phyloP scores from a whole-genome alignment of 805 yeast genomes.

The Candida sanyiensis region DNA sequence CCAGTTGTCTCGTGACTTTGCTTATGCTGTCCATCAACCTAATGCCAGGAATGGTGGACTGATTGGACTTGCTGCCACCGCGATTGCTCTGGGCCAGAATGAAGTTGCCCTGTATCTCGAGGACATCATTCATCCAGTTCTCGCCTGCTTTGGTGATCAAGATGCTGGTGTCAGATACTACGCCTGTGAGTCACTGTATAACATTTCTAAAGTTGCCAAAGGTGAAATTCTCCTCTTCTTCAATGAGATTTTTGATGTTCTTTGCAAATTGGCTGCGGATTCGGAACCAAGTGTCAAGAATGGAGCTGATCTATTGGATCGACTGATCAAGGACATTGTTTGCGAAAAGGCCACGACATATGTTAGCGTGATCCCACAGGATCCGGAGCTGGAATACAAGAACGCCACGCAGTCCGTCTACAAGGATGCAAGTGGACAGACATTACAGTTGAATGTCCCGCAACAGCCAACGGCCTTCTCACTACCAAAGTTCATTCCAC shows the following conservation, averaged over 20 bases:
- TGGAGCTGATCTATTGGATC: constrained; percentile 89
- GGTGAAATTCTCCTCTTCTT: constrained; percentile 89
- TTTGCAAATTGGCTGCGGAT: constrained; percentile 86
- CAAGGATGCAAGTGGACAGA: constrained; percentile 52
- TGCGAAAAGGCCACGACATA: constrained; percentile 90
- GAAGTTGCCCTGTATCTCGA: constrained; percentile 81
- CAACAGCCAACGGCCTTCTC: constrained; percentile 73
- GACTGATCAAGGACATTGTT: constrained; percentile 88
- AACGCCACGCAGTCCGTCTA: constrained; percentile 37
- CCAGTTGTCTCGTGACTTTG: constrained; percentile 71
- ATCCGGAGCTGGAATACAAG: constrained; percentile 34
- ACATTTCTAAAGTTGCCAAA: constrained; percentile 92
- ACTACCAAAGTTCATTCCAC: constrained; percentile 80
- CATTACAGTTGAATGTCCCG: constrained; percentile 51
- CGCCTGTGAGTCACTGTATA: constrained; percentile 93
- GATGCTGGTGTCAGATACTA: constrained; percentile 96
- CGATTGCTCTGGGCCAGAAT: constrained; percentile 81
- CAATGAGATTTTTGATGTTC: constrained; percentile 90
- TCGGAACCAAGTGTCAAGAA: constrained; percentile 87
- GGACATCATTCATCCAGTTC: constrained; percentile 84
- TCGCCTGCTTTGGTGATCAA: constrained; percentile 94
- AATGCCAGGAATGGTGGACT: constrained; percentile 92
- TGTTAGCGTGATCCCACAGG: constrained; percentile 61
- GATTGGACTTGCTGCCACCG: constrained; percentile 92
- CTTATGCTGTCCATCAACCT: constrained; percentile 79